phyloP scores from a whole-genome alignment of 1,284 basidiomycete genomes.

The Chondrostereum purpureum region DNA sequence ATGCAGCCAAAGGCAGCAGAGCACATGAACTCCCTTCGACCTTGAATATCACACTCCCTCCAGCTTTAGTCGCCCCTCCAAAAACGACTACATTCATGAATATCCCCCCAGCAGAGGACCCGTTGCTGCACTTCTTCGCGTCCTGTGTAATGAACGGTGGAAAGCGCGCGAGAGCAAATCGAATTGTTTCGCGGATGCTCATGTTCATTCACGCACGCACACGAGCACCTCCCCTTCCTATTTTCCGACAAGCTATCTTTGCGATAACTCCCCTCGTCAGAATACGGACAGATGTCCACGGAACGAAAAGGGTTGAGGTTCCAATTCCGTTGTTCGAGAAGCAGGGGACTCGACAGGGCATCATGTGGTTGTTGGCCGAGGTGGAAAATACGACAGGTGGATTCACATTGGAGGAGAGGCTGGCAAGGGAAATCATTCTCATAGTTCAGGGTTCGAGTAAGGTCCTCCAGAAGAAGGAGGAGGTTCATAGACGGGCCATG shows the following conservation, averaged over 20 bases:
- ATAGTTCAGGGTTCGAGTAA: conserved; percentile 57
- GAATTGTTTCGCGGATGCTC: conserved; percentile 54
- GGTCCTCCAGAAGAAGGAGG: conserved; percentile 51
- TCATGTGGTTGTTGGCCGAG: conserved; percentile 62
- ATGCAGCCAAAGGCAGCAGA: no score
- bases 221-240: conserved; percentile 68
- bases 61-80: not conserved
- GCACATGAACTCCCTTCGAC: not conserved
- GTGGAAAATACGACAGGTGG: conserved; percentile 47
- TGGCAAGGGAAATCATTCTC: conserved; percentile 70
- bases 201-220: conserved; percentile 70
- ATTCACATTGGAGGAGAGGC: conserved; percentile 47
- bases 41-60: not conserved
- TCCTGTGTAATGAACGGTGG: conserved; percentile 65
- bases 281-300: conserved; percentile 40
- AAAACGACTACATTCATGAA: conserved; percentile 28
- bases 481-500: conserved; percentile 67
- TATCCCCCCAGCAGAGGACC: conserved; percentile 73
- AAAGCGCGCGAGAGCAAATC: conserved; percentile 58
- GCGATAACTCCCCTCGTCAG: conserved; percentile 63
- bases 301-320: conserved; percentile 55
- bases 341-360: conserved; percentile 61
- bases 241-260: conserved; percentile 65
- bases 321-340: conserved; percentile 74
- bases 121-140: conserved; percentile 68